Base-by-base conservation (phyloP, 768 basidiomycete species). In the Porphyrellus cyaneotinctus region DNA sequence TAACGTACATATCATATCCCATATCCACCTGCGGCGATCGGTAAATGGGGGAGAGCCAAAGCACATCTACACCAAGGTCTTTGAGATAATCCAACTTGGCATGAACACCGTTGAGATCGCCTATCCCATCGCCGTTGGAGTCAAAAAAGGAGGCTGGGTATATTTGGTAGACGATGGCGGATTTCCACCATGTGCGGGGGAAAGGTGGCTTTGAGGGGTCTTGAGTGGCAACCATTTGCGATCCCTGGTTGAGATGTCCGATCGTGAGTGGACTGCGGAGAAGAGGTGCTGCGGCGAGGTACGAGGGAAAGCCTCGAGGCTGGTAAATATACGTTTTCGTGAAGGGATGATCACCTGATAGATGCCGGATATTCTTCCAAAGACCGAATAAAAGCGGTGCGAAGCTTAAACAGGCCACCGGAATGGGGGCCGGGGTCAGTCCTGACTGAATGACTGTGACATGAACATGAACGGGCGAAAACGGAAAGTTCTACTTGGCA, bases 141-240 rank as follows among this genome's bases (percentile, higher is more conserved):
- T 88, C 87, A 49, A 73, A 77, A 73, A 86, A 88, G 0, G 84
- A 86, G 47, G 80, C 70, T 2, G 85, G 85, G 62, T 87, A 87
- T 64, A 88, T 84, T 65, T 86, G 85, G 69, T 85, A 85, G 20
- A 86, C 71, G 28, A 75, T 64, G 4, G 77, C 77, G 17, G 74
- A 72, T 59, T 84, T 83, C 81, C 82, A 84, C 82, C 82, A 85
- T 6, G 64, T 53, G 20, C 64, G 65, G 39, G 66, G 60, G 18
- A 47, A 64, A 13, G 64, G 52, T 23, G 62, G 64, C 17, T 62
- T 52, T 45, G 52, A 37, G 12, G 43, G 23, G 13, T 18, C 17
- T 13, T 35, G 45, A 6, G 24, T 28, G 39, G 46, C 22, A 11
- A 44, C 13, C 62, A 62, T 57, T 28, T 28, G 30, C 47, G 53